phyloP scores from a whole-genome alignment of 1,284 basidiomycete species.

The Leccinum angustisporum region DNA sequence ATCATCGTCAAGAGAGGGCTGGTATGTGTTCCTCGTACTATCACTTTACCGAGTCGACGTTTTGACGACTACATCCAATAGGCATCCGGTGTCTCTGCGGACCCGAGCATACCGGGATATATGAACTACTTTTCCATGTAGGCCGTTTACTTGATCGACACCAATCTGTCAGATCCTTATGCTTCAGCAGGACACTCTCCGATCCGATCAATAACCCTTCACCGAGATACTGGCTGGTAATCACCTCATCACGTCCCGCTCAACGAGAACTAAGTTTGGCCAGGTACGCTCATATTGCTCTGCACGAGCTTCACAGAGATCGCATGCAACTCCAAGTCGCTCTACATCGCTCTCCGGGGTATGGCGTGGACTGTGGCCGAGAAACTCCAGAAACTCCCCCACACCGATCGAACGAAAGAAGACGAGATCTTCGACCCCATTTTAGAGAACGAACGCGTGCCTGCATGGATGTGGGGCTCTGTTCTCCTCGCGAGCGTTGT shows the following conservation, averaged over 20 bases:
- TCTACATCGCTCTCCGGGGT: constrained; percentile 9
- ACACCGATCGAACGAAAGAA: constrained; percentile 16
- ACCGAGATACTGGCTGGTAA: constrained; percentile 3
- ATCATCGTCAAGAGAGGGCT: constrained; percentile 51
- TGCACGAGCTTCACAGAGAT: constrained; percentile 51
- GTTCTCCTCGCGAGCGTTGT: constrained; percentile 52
- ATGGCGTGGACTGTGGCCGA: neutral
- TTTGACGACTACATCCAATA: neutral
- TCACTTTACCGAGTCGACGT: neutral
- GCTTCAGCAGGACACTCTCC: neutral
- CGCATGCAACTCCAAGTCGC: constrained; percentile 31
- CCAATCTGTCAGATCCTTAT: neutral
- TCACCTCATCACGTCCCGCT: neutral
- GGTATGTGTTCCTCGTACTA: neutral
- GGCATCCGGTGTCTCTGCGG: neutral
- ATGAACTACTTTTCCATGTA: constrained; percentile 3
- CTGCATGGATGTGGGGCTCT: constrained; percentile 52
- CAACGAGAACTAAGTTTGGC: constrained; percentile 47
- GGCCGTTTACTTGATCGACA: neutral
- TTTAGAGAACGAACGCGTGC: constrained; percentile 51
- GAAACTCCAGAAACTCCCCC: neutral
- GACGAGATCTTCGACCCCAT: constrained; percentile 41
- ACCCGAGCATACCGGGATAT: neutral
- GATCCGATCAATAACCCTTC: constrained; percentile 1
- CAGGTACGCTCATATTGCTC: constrained; percentile 58